Base-by-base conservation (phyloP, 179 eudicot genomes). In the Amaranthus tricolor region DNA sequence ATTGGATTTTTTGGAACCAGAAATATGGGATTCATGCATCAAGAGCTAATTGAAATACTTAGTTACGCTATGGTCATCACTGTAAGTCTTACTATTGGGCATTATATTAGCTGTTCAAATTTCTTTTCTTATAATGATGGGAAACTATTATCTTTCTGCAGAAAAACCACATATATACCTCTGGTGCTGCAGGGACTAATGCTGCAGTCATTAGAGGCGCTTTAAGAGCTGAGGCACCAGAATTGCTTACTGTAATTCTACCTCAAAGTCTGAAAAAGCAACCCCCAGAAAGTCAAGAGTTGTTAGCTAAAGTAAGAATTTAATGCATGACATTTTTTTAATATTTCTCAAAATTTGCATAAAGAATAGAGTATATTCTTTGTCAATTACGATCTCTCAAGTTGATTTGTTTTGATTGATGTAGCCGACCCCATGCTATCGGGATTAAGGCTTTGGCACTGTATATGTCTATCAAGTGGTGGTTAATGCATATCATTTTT, bases 161-260 rank as follows among this genome's bases (percentile, higher is more conserved):
- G 99, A 95, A 95, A 87, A 95, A 95, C 75, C 99, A 95, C 81
- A 95, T 95, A 62, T 95, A 87, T 83, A 93, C 98, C 53, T 93
- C 98, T 52, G 98, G 98, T 76, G 97, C 99, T 73, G 88, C 99
- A 50, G 99, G 99, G 58, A 95, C 99, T 72, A 95, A 95, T 83
- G 90, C 99, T 76, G 99, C 99, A 78, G 99, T 95, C 50, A 95
- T 95, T 12, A 88, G 99, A 88, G 99, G 99, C 81, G 99, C 99
- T 71, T 84, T 95, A 80, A 89, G 99, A 83, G 99, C 99, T 73
- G 99, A 96, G 83, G 85, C 77, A 79, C 99, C 96, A 20, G 98
- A 93, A 79, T 82, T 91, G 59, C 92, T 96, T 43, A 96, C 99
- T 65, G 98, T 96, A 47, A 96, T 96, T 75, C 85, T 96, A 84